These are phyloP conservation scores for Crotalaria pallida DNA, from an alignment of 306 rosid species.

Conservation along the genomic window DNA sequence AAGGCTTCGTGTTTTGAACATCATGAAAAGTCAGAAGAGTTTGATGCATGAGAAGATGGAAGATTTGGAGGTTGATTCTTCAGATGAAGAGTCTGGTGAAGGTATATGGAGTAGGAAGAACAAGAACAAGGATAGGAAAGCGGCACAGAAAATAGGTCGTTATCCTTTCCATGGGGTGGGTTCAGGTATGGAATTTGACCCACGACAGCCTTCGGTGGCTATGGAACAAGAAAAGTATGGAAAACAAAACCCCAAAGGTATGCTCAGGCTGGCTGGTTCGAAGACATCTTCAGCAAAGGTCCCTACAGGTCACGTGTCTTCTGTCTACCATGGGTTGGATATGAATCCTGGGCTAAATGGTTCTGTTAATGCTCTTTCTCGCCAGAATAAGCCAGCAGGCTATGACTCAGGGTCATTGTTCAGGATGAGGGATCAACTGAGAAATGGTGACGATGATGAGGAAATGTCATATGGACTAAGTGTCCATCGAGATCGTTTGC, in stretches of 20 bases:
- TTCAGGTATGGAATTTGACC: conserved; percentile 41
- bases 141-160: conserved; percentile 35
- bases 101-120: conserved; percentile 46
- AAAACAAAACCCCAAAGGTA: conserved; percentile 72
- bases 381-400: conserved; percentile 37
- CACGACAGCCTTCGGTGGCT: conserved; percentile 30
- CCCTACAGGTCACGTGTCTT: conserved; percentile 27
- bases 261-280: conserved; percentile 60
- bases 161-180: conserved; percentile 46
- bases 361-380: conserved; percentile 48
- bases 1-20: conserved; percentile 83
- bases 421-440: conserved; percentile 53
- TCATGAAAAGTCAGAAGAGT: conserved; percentile 82
- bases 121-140: conserved; percentile 58
- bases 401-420: conserved; percentile 47
- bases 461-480: conserved; percentile 47
- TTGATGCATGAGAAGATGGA: conserved; percentile 81
- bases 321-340: conserved; percentile 49
- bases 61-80: conserved; percentile 58
- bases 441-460: conserved; percentile 46
- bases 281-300: conserved; percentile 52
- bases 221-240: conserved; percentile 50
- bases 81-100: conserved; percentile 71
- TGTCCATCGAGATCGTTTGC: conserved; percentile 42
- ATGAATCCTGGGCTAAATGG: conserved; percentile 54